A percentile compares a stretch with the other conserved stretches of the same genome.
These are phyloP conservation scores for Eucalyptus viminalis DNA, from an alignment of 345 rosid genomes.

Conservation along the genomic window DNA sequence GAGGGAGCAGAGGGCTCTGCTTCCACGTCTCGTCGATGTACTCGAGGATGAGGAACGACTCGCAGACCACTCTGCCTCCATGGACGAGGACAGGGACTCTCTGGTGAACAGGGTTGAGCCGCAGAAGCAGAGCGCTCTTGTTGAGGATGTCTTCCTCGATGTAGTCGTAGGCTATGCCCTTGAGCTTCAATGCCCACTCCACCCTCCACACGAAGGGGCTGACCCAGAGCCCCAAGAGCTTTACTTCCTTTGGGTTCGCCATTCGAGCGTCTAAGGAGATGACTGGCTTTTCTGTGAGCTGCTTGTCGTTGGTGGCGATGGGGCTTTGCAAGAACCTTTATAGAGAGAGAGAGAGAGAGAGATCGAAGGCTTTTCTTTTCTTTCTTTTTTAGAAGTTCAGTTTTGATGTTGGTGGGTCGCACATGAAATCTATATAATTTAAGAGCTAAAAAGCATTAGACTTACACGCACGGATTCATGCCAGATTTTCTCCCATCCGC, in stretches of 20 bases:
- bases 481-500: background rate
- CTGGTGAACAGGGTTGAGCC: background rate
- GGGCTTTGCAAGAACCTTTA: background rate
- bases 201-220: background rate
- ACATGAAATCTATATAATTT: background rate
- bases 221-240: background rate
- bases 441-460: background rate
- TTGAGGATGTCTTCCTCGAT: constrained; percentile 3
- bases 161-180: background rate
- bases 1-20: constrained; percentile 13
- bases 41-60: constrained; percentile 12
- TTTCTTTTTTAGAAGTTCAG: too few species aligned
- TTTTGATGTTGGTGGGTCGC: background rate
- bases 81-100: constrained; percentile 12
- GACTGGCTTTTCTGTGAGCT: background rate
- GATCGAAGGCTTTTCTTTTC: too few species aligned
- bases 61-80: background rate
- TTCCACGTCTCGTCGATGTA: constrained; percentile 28
- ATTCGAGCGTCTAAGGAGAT: background rate
- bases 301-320: background rate
- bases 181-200: constrained; percentile 11
- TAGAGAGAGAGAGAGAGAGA: too few species aligned
- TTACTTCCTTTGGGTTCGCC: background rate
- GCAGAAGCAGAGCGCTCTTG: constrained; percentile 5
- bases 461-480: too few species aligned